Evolutionary conservation across 768 basidiomycete species (phyloP), one percentile per base, ranked within the genome.

Genomic region (Hypholoma sublateritium): DNA sequence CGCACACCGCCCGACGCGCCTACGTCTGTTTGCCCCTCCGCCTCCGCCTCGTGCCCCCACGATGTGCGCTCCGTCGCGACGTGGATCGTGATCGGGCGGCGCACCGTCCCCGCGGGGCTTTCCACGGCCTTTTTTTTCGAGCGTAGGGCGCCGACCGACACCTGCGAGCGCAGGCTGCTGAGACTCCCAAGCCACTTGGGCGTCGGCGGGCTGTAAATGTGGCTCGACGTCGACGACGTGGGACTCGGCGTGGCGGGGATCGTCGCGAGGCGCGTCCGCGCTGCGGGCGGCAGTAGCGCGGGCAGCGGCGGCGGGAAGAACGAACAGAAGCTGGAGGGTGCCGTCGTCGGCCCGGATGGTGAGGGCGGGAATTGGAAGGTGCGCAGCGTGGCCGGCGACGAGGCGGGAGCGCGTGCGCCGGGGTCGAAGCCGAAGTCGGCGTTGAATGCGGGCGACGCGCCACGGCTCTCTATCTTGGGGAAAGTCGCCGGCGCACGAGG

Each of bases 31-130:
- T 19, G 34, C 25, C 6, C 11, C 51, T 25, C 39, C 25, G 24
- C 39, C 9, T 52, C 39, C 25, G 9, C 51, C 1, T 14, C 44
- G 14, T 55, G 35, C 13, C 43, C 34, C 28, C 28, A 54, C 17
- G 65, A 65, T 47, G 61, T 60, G 48, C 59, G 56, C 48, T 62
- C 59, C 43, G 63, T 66, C 28, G 63, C 57, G 44, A 68, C 59
- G 51, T 63, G 60, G 46, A 68, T 66, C 22, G 64, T 61, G 32
- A 67, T 64, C 12, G 65, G 62, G 36, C 55, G 58, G 56, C 43
- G 45, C n/a, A 25, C 51, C 50, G 56, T 58, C 32, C 50, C 53
- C n/a, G 45, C 37, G 12, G 21, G 28, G 28, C 28, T 32, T 7
- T 32, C 28, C 14, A 13, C 5, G 35, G 19, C 35, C n/a, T 24